phyloP scores from a whole-genome alignment of 2,329 filamentous ascomycete genomes.

The Rosellinia necatrix region DNA sequence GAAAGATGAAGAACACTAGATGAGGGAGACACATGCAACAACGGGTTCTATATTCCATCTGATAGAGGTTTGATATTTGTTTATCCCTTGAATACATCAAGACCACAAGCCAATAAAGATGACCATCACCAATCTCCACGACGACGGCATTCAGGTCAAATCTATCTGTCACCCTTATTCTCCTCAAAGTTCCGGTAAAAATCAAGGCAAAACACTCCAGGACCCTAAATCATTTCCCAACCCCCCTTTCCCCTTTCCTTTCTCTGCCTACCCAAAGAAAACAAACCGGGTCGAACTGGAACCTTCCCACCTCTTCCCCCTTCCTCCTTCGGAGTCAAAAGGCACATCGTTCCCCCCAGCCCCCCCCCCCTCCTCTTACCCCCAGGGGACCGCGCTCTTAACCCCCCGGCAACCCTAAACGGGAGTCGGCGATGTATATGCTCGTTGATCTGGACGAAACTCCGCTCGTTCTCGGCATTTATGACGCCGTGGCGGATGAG shows the following conservation, averaged over 20 bases:
- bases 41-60: background rate
- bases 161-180: background rate
- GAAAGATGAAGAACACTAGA: no score
- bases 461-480: constrained; percentile 71
- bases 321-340: no score
- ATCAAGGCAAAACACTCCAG: background rate
- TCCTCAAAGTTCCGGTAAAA: background rate
- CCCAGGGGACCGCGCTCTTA: background rate
- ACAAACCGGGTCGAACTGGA: background rate
- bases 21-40: background rate
- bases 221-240: background rate
- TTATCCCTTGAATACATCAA: background rate
- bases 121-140: background rate
- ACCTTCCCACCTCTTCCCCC: no score
- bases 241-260: background rate
- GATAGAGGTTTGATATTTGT: background rate
- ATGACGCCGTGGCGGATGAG: constrained; percentile 77
- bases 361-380: no score
- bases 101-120: background rate
- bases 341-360: no score
- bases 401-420: constrained; percentile 26
- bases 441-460: constrained; percentile 70
- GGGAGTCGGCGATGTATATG: constrained; percentile 52
- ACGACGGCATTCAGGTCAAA: background rate
- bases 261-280: background rate